Percentiles rank a stretch among this genome's conserved stretches.
phyloP scores from a whole-genome alignment of 192 early-diverging fungal species.

The Umbelopsis vinacea region DNA sequence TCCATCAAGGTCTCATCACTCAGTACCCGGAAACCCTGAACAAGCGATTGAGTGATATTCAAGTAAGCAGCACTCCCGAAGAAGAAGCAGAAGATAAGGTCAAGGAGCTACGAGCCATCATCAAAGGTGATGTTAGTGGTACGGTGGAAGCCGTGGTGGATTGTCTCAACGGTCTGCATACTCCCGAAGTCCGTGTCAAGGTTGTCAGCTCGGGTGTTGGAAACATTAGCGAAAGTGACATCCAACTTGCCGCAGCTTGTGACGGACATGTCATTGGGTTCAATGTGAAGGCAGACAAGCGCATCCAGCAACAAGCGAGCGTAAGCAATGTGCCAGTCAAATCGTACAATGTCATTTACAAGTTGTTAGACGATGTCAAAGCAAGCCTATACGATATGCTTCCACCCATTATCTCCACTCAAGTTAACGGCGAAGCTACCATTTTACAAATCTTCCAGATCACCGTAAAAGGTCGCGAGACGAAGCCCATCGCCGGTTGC shows the following conservation, averaged over 20 bases:
- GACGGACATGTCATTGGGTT: conserved; percentile 81
- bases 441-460: conserved; percentile 86
- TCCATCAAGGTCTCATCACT: conserved; percentile 62
- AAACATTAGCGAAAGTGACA: conserved; percentile 83
- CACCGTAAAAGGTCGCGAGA: conserved; percentile 73
- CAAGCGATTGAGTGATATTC: conserved; percentile 35
- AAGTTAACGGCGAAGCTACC: conserved; percentile 88
- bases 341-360: conserved; percentile 87
- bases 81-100: conserved; percentile 48
- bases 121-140: conserved; percentile 93
- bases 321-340: conserved; percentile 67
- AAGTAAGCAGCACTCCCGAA: conserved; percentile 14
- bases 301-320: conserved; percentile 62
- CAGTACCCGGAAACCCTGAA: conserved; percentile 53
- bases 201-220: conserved; percentile 86
- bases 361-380: conserved; percentile 91
- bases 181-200: conserved; percentile 72
- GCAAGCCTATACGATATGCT: conserved; percentile 72
- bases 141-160: conserved; percentile 87
- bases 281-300: conserved; percentile 86
- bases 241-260: conserved; percentile 69
- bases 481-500: conserved; percentile 83
- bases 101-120: conserved; percentile 60
- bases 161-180: conserved; percentile 75
- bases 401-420: conserved; percentile 76